Percentiles rank a stretch among this genome's conserved stretches.
Evolutionary conservation across 192 early-diverging fungal genomes (phyloP).

Genomic region (Coemansia sp.): DNA sequence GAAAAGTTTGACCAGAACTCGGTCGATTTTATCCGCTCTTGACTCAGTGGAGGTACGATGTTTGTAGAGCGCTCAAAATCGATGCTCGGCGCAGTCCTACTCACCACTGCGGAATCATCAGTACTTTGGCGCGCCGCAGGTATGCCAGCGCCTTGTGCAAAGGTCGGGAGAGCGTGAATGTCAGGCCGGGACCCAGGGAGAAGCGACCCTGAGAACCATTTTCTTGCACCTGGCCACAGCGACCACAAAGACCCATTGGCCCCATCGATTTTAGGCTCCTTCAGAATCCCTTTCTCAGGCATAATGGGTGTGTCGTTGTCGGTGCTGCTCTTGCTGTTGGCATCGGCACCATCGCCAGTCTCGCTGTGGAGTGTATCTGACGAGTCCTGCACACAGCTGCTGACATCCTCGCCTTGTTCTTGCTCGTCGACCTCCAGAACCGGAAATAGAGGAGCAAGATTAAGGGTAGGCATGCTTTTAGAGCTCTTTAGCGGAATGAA

Average conservation of each 20-base stretch:
- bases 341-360: neutral
- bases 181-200: conserved; percentile 11
- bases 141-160: conserved; percentile 50
- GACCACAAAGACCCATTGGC: conserved; percentile 41
- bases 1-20: conserved; percentile 58
- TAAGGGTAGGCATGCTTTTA: conserved; percentile 8
- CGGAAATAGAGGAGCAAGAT: conserved; percentile 47
- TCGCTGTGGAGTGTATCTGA: neutral
- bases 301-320: neutral
- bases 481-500: neutral
- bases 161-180: conserved; percentile 27
- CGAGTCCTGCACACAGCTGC: conserved; percentile 5
- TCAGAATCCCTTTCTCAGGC: conserved; percentile 52
- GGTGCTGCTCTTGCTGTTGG: conserved; percentile 7
- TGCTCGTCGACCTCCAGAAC: conserved; percentile 7
- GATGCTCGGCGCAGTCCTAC: conserved; percentile 47
- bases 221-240: conserved; percentile 50
- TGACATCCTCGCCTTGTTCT: neutral
- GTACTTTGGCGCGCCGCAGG: conserved; percentile 24
- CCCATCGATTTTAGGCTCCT: conserved; percentile 38
- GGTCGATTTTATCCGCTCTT: conserved; percentile 55
- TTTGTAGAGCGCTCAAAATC: conserved; percentile 53
- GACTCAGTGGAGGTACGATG: conserved; percentile 51
- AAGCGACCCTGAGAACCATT: conserved; percentile 38
- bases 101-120: conserved; percentile 12